Base-by-base conservation (phyloP, 2,329 filamentous ascomycete species). In the Cryphonectria carpinicola region DNA sequence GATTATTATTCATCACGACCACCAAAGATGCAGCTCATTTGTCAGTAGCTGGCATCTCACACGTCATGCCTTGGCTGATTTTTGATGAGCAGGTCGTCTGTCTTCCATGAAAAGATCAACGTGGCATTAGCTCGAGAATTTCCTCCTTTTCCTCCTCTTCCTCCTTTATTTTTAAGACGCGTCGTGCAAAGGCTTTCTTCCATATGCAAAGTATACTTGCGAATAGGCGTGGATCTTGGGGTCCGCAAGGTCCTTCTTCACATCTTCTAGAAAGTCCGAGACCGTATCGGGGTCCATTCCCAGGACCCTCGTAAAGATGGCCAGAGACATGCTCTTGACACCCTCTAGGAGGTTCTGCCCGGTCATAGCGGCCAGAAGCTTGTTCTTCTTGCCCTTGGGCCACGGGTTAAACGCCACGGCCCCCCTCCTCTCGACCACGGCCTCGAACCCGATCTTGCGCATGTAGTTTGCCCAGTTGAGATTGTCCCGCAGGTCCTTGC, bases 361-460 rank as follows among this genome's bases (percentile, higher is more conserved):
- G 67, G 76, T 77, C 58, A 77, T 78, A 43, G 74, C 73, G 14
- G 80, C 79, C 25, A 81, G 71, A 8, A 77, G 76, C 74, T 80
- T 81, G 70, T 78, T 76, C 73, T 79, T 78, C 39, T 70, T 72
- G 10, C 80, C 79, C 41, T 78, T 77, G 6, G 80, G 78, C 80
- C 80, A 82, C 11, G 77, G 76, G n/a, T 78, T 79, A 19, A 78
- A 77, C 0, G 80, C 79, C 73, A 78, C 78, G 67, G 78, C 78
- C 54, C 74, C 77, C 17, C 75, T 72, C 58, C 74, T 75, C 69
- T 81, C 78, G 41, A 75, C 71, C 43, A 80, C 75, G 65, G 77
- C 71, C 46, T 76, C 76, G 72, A 79, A 80, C 1, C 80, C 79
- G 0, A 76, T 74, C 25, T 79, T 77, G 39, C 75, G 69, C 66